Evolutionary conservation across 75 land plant genomes (phyloP).

Genomic region (Sequoiadendron giganteum): DNA sequence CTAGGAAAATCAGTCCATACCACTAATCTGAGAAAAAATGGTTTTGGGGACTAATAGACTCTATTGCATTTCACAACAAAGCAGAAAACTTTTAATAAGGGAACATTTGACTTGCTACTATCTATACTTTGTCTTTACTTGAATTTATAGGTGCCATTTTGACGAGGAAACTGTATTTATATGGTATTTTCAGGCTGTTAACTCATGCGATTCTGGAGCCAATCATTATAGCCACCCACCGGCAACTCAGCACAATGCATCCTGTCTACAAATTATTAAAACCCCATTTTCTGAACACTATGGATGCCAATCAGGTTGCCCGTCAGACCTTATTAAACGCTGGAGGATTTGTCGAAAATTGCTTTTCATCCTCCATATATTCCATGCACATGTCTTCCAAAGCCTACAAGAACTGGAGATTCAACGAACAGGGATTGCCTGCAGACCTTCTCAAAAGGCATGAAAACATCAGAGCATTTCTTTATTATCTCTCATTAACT

Average conservation of each 20-base stretch:
- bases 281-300: constrained; percentile 76
- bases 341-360: constrained; percentile 69
- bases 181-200: constrained; percentile 31
- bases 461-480: background rate
- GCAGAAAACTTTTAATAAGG: no score
- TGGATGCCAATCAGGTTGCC: constrained; percentile 71
- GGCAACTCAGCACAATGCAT: constrained; percentile 71
- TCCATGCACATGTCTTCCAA: constrained; percentile 69
- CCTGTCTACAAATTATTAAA: constrained; percentile 59
- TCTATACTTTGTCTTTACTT: no score
- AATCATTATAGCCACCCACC: constrained; percentile 62
- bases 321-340: constrained; percentile 66
- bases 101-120: background rate
- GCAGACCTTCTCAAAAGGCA: constrained; percentile 60
- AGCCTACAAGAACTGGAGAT: constrained; percentile 65
- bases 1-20: no score
- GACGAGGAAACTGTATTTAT: no score
- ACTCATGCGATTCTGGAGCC: constrained; percentile 73
- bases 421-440: constrained; percentile 72
- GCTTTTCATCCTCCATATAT: constrained; percentile 63
- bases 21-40: no score
- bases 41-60: no score
- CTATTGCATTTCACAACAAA: no score
- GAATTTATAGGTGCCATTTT: no score
- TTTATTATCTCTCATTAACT: no score